Conservation (phyloP, 2,329 filamentous ascomycete genomes). For the Cyphellophora attinorum region DNA sequence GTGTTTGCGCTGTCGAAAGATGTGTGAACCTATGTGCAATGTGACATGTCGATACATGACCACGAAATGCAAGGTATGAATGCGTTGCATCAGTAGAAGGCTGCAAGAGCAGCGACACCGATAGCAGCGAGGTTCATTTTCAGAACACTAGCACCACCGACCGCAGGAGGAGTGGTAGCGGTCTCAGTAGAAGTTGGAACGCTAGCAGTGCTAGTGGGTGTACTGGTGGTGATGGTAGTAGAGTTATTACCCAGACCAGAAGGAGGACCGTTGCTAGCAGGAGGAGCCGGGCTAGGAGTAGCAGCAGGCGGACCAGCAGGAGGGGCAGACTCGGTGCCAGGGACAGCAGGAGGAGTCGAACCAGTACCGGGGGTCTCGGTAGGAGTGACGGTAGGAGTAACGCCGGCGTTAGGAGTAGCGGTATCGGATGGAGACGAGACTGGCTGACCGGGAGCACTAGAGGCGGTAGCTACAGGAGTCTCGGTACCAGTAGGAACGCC, state of each 20-base stretch:
- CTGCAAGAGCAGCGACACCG: slow-evolving; percentile 15
- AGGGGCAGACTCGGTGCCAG: slow-evolving; percentile 3
- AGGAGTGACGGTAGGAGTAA: slow-evolving; percentile 1
- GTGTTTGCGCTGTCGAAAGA: background rate
- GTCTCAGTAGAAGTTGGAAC: slow-evolving; percentile 7
- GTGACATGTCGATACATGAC: background rate
- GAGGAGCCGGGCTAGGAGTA: background rate
- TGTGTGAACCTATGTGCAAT: background rate
- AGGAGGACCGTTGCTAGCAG: slow-evolving; percentile 2
- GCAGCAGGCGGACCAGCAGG: background rate
- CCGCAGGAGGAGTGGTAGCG: slow-evolving; percentile 9
- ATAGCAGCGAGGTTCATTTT: slow-evolving; percentile 66
- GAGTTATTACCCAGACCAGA: no score
- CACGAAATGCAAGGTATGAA: slow-evolving; percentile 1
- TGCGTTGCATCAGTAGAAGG: slow-evolving; percentile 4
- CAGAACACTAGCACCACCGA: slow-evolving; percentile 57
- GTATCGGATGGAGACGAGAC: background rate
- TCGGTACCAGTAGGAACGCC: slow-evolving; percentile 1
- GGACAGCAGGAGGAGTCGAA: background rate
- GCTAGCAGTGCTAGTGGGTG: slow-evolving; percentile 7
- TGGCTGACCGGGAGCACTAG: no score
- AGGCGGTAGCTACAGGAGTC: slow-evolving; percentile 4
- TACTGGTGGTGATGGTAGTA: slow-evolving; percentile 5
- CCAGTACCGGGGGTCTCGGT: background rate
- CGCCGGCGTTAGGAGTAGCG: background rate